Percentiles rank a stretch among this genome's conserved stretches.
Evolutionary conservation across 192 early-diverging fungal genomes (phyloP).

Genomic region (Kickxella alabastrina): DNA sequence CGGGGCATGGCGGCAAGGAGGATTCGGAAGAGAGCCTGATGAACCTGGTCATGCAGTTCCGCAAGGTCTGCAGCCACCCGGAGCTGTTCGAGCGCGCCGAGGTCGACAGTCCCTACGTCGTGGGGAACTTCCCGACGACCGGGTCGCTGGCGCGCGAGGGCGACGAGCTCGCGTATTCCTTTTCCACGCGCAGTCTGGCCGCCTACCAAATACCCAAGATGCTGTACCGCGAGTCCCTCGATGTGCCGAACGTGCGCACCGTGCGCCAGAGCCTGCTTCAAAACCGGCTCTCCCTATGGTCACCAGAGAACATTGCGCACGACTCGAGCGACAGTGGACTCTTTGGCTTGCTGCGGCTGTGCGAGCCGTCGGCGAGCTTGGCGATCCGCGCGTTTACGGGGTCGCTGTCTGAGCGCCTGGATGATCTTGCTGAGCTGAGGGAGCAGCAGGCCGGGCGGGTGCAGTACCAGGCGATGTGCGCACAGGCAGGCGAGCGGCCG

Average conservation of each 20-base stretch:
- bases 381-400: slow-evolving; percentile 23
- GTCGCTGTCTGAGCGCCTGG: slow-evolving; percentile 17
- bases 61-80: slow-evolving; percentile 86
- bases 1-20: slow-evolving; percentile 48
- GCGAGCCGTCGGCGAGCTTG: slow-evolving; percentile 22
- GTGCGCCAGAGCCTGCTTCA: slow-evolving; percentile 13
- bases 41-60: slow-evolving; percentile 94
- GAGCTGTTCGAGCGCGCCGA: slow-evolving; percentile 85
- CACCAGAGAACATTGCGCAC: slow-evolving; percentile 13
- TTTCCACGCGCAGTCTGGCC: slow-evolving; percentile 60
- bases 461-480: slow-evolving; percentile 20
- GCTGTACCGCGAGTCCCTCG: slow-evolving; percentile 58
- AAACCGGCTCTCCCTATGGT: slow-evolving; percentile 31
- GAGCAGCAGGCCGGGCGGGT: not conserved
- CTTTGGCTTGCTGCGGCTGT: slow-evolving; percentile 35
- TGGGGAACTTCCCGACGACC: slow-evolving; percentile 58
- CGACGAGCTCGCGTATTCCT: slow-evolving; percentile 56
- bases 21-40: slow-evolving; percentile 80
- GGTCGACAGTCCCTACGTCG: slow-evolving; percentile 67
- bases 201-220: slow-evolving; percentile 64
- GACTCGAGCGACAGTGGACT: slow-evolving; percentile 9
- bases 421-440: slow-evolving; percentile 8
- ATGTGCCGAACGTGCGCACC: slow-evolving; percentile 18
- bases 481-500: not conserved
- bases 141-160: slow-evolving; percentile 60